Evolutionary conservation across 257 asterid genomes (phyloP).

Genomic region (Anisodus tanguticus): DNA sequence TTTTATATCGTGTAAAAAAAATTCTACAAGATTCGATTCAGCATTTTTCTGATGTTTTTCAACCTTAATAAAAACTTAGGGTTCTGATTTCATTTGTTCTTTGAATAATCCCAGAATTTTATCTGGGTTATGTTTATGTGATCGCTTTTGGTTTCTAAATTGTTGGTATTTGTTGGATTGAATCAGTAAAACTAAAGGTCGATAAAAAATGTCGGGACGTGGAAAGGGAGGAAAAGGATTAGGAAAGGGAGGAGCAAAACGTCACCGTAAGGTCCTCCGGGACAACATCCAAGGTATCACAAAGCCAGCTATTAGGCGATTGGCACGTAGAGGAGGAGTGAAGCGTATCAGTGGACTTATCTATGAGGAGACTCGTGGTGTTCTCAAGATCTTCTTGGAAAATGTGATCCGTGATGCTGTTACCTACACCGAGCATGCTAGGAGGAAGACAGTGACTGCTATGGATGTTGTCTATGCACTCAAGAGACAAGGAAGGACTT

Average conservation of each 20-base stretch:
- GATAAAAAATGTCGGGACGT: constrained; percentile 41
- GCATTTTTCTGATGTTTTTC: too few species aligned
- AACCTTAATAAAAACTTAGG: neutral
- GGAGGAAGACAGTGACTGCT: constrained; percentile 48
- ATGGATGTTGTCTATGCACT: constrained; percentile 48
- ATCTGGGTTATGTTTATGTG: neutral
- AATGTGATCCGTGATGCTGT: constrained; percentile 47
- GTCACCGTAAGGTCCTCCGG: constrained; percentile 45
- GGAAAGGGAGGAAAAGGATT: constrained; percentile 50
- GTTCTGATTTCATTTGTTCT: neutral
- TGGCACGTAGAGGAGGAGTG: constrained; percentile 49
- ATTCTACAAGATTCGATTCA: too few species aligned
- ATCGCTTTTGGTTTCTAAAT: neutral
- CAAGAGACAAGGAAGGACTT: constrained; percentile 46
- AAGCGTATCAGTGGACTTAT: constrained; percentile 44
- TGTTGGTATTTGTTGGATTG: too few species aligned
- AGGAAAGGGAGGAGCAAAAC: constrained; percentile 48
- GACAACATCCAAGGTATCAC: constrained; percentile 48
- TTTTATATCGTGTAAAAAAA: too few species aligned
- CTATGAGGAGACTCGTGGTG: constrained; percentile 47
- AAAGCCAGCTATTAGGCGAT: constrained; percentile 42
- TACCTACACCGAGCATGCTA: constrained; percentile 46
- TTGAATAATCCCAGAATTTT: neutral
- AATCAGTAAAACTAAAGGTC: neutral
- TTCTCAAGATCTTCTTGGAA: constrained; percentile 43